Conservation (phyloP, 306 rosid genomes). For the Mimosa pudica region DNA sequence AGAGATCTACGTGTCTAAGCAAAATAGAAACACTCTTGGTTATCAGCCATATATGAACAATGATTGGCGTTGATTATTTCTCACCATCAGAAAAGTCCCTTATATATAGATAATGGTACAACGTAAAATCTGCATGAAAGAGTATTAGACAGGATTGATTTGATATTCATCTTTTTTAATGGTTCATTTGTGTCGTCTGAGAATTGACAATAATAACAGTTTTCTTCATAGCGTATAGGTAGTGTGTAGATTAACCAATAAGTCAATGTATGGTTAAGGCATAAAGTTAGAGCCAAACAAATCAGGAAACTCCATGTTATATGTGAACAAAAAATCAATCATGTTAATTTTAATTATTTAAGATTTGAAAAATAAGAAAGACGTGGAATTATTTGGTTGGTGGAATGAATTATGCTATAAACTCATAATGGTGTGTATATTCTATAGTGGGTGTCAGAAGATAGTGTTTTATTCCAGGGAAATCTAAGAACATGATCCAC, state of each 20-base stretch:
- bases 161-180: neutral
- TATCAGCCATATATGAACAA: too few species aligned
- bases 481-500: conserved; percentile 42
- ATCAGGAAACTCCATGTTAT: conserved; percentile 6
- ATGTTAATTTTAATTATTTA: conserved; percentile 9
- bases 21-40: too few species aligned
- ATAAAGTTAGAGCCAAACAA: neutral
- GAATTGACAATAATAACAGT: neutral
- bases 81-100: too few species aligned
- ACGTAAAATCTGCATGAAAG: neutral
- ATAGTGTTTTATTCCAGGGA: conserved; percentile 38
- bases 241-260: neutral
- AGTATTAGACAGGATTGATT: neutral
- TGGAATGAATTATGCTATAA: conserved; percentile 30
- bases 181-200: neutral
- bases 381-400: conserved; percentile 34
- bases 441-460: conserved; percentile 65
- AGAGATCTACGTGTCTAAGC: too few species aligned
- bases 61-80: too few species aligned
- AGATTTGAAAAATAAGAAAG: neutral
- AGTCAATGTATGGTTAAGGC: too few species aligned
- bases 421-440: conserved; percentile 33
- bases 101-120: neutral
- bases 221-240: neutral
- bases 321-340: neutral